Conservation (phyloP, 2,329 filamentous ascomycete genomes). For the Aspergillus arachidicola region DNA sequence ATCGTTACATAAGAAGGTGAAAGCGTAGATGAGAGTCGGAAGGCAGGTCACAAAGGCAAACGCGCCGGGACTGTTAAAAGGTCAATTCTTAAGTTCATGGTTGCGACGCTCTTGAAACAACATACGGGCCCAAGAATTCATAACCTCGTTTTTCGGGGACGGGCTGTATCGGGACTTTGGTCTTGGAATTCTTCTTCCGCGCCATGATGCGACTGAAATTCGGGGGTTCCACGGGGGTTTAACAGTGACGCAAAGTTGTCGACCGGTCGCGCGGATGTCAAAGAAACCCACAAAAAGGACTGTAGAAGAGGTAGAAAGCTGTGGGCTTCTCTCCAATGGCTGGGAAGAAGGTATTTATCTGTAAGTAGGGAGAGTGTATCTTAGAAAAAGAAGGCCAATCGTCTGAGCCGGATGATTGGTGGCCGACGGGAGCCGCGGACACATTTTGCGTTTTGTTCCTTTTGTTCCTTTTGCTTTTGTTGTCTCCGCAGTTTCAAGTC, state of each 20-base stretch:
- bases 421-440: neutral
- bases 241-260: too few species aligned
- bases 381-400: too few species aligned
- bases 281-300: neutral
- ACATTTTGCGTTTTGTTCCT: slow-evolving; percentile 1
- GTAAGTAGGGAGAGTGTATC: too few species aligned
- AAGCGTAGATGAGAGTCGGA: slow-evolving; percentile 75
- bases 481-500: neutral
- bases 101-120: slow-evolving; percentile 13
- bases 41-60: slow-evolving; percentile 77
- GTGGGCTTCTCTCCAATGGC: neutral
- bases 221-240: too few species aligned
- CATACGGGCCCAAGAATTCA: slow-evolving; percentile 52
- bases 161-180: slow-evolving; percentile 36
- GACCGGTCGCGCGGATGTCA: neutral
- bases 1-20: slow-evolving; percentile 89
- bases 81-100: slow-evolving; percentile 12
- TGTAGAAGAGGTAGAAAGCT: neutral
- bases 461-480: neutral
- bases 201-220: slow-evolving; percentile 26
- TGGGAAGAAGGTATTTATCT: too few species aligned
- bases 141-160: slow-evolving; percentile 48
- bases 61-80: slow-evolving; percentile 66
- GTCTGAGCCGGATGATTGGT: slow-evolving; percentile 7
- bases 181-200: slow-evolving; percentile 35